These are phyloP conservation scores for Fusarium incarnatum DNA, from an alignment of 2,329 filamentous ascomycete genomes.

Conservation along the genomic window DNA sequence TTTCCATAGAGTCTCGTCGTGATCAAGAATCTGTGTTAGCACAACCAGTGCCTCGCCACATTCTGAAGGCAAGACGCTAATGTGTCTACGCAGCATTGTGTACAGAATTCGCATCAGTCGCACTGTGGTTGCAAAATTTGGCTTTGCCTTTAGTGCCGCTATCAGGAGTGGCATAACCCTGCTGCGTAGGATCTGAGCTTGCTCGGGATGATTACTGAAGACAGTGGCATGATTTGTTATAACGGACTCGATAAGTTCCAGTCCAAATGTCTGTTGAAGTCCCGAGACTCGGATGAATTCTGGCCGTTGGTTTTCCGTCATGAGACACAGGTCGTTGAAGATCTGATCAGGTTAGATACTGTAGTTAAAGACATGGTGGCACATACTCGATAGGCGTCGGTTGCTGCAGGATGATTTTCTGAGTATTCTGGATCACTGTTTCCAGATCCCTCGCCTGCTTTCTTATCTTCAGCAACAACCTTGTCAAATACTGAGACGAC, in stretches of 20 bases:
- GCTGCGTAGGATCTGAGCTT: slow-evolving; percentile 79
- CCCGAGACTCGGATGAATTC: slow-evolving; percentile 84
- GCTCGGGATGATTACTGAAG: slow-evolving; percentile 82
- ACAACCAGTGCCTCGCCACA: slow-evolving; percentile 85
- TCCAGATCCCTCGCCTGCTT: slow-evolving; percentile 63
- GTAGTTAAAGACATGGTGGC: not conserved
- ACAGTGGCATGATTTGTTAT: slow-evolving; percentile 86
- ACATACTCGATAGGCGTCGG: slow-evolving; percentile 82
- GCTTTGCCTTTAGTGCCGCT: slow-evolving; percentile 79
- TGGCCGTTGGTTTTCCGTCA: slow-evolving; percentile 85
- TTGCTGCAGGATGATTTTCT: slow-evolving; percentile 77
- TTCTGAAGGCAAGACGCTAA: slow-evolving; percentile 79
- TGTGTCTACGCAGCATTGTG: slow-evolving; percentile 81
- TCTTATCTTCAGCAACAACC: slow-evolving; percentile 80
- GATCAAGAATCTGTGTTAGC: slow-evolving; percentile 87
- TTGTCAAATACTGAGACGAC: slow-evolving; percentile 95
- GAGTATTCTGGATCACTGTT: slow-evolving; percentile 72
- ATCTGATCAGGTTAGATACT: slow-evolving; percentile 62
- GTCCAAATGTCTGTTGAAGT: slow-evolving; percentile 82
- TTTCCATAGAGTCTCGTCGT: slow-evolving; percentile 87
- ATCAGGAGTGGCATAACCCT: slow-evolving; percentile 87
- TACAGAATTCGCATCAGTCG: slow-evolving; percentile 86
- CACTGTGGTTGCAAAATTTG: slow-evolving; percentile 84
- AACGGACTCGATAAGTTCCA: slow-evolving; percentile 93
- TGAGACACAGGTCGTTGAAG: slow-evolving; percentile 88